phyloP scores from a whole-genome alignment of 2,329 filamentous ascomycete genomes.

The Paraphoma chrysanthemicola region DNA sequence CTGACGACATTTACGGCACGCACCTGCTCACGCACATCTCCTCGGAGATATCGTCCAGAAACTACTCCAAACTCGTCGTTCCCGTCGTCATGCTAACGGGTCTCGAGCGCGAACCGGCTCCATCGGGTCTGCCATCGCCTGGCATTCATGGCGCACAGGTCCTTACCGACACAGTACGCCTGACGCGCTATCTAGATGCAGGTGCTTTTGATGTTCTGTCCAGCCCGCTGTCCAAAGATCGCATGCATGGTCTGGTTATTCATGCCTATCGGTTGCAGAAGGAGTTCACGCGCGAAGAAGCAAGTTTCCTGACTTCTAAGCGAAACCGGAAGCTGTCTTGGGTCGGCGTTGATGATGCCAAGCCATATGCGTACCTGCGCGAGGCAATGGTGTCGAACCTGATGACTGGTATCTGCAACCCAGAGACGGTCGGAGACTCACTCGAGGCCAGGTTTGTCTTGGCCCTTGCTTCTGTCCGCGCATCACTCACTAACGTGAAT shows the following conservation, averaged over 20 bases:
- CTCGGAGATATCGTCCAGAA: constrained; percentile 50
- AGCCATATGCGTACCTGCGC: constrained; percentile 86
- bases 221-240: constrained; percentile 76
- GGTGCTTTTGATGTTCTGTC: constrained; percentile 87
- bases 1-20: constrained; percentile 52
- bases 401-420: constrained; percentile 87
- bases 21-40: constrained; percentile 51
- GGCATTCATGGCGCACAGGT: constrained; percentile 45
- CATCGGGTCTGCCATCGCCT: constrained; percentile 39
- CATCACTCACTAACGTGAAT: constrained; percentile 19
- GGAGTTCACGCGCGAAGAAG: constrained; percentile 75
- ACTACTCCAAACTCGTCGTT: constrained; percentile 49
- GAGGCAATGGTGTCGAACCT: constrained; percentile 93
- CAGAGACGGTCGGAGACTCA: constrained; percentile 67
- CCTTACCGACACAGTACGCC: constrained; percentile 58
- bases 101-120: constrained; percentile 40
- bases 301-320: constrained; percentile 73
- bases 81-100: constrained; percentile 51
- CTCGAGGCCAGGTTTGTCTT: constrained; percentile 65
- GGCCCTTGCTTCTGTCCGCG: not conserved
- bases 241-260: constrained; percentile 77
- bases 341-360: constrained; percentile 85
- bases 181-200: constrained; percentile 79
- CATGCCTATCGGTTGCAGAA: constrained; percentile 85
- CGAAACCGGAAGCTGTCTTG: constrained; percentile 85